Percentiles rank a stretch among this genome's conserved stretches.
Conservation (phyloP, 257 asterid species). For the Solanum virginianum region DNA sequence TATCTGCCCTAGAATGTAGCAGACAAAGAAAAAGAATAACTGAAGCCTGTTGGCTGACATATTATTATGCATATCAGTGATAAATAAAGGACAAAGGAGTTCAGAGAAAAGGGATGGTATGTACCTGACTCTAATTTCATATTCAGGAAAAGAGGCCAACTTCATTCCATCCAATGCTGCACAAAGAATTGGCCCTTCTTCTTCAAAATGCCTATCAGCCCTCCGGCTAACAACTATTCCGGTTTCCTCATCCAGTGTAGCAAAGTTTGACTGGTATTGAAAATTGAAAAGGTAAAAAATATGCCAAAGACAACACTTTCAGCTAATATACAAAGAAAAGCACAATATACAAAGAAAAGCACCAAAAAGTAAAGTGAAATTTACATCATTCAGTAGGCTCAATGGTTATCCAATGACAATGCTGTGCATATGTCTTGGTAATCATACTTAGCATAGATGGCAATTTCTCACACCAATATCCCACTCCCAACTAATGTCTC, state of each 20-base stretch:
- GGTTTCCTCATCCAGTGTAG: slow-evolving; percentile 74
- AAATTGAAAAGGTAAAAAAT: not conserved
- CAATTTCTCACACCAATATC: not conserved
- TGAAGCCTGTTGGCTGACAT: not conserved
- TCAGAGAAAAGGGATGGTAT: not conserved
- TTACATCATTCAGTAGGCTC: not conserved
- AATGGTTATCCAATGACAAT: not conserved
- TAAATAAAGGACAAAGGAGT: not conserved
- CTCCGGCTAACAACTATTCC: slow-evolving; percentile 85
- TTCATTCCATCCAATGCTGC: slow-evolving; percentile 91
- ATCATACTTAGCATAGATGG: not conserved
- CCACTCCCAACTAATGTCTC: not conserved
- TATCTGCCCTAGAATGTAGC: not conserved
- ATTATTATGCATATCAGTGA: not conserved
- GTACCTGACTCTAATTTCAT: slow-evolving; percentile 97
- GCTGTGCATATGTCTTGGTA: not conserved
- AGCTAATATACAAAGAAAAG: not conserved
- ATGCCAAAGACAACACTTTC: not conserved
- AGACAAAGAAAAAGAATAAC: not conserved
- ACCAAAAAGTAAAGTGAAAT: not conserved
- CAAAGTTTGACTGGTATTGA: slow-evolving; percentile 71
- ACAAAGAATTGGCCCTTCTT: slow-evolving; percentile 92
- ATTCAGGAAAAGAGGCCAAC: slow-evolving; percentile 66
- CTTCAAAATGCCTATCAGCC: slow-evolving; percentile 98
- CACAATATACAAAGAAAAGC: not conserved